Percentiles rank a stretch among this genome's conserved stretches.
Evolutionary conservation across 2,329 filamentous ascomycete genomes (phyloP).

Genomic region (Trichoderma sp.): DNA sequence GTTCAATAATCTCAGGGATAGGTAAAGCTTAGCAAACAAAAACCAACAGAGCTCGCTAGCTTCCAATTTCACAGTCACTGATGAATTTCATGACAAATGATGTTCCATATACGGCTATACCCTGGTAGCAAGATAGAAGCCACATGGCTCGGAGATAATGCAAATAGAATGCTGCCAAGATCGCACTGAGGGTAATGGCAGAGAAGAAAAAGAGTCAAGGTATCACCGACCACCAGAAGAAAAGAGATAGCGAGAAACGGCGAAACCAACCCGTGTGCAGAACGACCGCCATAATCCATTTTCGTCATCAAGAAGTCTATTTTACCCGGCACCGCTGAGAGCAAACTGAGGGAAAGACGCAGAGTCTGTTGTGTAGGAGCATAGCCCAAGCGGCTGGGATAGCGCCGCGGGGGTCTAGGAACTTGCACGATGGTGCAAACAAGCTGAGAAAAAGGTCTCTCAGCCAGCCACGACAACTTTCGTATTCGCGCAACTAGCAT

Average conservation of each 20-base stretch:
- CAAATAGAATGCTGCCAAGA: conserved; percentile 8
- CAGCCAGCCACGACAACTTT: conserved; percentile 2
- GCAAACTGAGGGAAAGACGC: background rate
- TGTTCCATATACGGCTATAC: too few relatives aligned
- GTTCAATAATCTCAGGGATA: background rate
- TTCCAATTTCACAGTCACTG: background rate
- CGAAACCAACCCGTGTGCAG: background rate
- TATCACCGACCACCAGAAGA: background rate
- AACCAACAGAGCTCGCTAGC: background rate
- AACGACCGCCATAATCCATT: background rate
- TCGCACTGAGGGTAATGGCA: background rate
- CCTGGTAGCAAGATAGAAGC: background rate
- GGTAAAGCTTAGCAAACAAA: conserved; percentile 12
- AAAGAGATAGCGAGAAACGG: background rate
- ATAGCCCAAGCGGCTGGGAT: conserved; percentile 11
- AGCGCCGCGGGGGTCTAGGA: conserved; percentile 16
- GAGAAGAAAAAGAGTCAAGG: background rate
- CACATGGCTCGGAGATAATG: background rate
- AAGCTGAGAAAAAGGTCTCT: background rate
- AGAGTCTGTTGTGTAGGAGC: background rate
- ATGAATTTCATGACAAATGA: background rate
- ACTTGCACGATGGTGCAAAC: conserved; percentile 17
- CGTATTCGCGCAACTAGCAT: conserved; percentile 12
- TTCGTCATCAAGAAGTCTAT: background rate
- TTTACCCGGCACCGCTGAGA: background rate